phyloP scores from a whole-genome alignment of 2,329 filamentous ascomycete species.

The Aspergillus aculeatus region DNA sequence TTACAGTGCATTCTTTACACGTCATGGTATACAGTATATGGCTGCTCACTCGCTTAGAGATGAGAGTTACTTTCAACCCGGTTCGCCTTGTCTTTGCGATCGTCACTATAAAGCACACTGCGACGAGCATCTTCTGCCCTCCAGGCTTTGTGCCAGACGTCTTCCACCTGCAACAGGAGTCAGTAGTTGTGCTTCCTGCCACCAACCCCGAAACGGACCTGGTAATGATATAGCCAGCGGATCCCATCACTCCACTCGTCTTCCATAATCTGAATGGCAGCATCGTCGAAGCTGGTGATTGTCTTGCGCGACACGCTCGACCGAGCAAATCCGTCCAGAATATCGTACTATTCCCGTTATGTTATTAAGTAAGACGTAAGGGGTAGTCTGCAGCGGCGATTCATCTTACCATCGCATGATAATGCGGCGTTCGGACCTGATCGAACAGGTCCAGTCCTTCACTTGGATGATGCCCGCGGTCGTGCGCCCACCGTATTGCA shows the following conservation, averaged over 20 bases:
- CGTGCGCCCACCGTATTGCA: slow-evolving; percentile 10
- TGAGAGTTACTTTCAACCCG: background rate
- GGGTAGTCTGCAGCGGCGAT: no score
- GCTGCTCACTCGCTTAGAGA: background rate
- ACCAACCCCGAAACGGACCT: background rate
- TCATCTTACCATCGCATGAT: slow-evolving; percentile 10
- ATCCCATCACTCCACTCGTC: slow-evolving; percentile 11
- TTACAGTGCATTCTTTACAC: no score
- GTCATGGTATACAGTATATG: no score
- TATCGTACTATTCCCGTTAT: slow-evolving; percentile 4
- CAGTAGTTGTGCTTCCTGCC: background rate
- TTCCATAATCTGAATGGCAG: background rate
- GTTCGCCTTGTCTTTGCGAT: background rate
- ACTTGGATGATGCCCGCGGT: background rate
- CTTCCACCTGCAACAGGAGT: slow-evolving; percentile 7
- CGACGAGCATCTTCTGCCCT: slow-evolving; percentile 7
- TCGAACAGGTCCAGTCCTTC: slow-evolving; percentile 11
- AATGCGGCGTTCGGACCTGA: slow-evolving; percentile 11
- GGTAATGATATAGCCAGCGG: slow-evolving; percentile 13
- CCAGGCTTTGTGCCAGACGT: slow-evolving; percentile 6
- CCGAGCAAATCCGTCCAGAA: slow-evolving; percentile 6
- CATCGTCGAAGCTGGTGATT: slow-evolving; percentile 8
- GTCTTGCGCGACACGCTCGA: background rate
- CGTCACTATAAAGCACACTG: background rate
- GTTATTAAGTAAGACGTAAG: no score